A percentile compares a stretch with the other conserved stretches of the same genome.
Conservation (phyloP, 2,329 filamentous ascomycete genomes). For the Aureobasidium sp. region DNA sequence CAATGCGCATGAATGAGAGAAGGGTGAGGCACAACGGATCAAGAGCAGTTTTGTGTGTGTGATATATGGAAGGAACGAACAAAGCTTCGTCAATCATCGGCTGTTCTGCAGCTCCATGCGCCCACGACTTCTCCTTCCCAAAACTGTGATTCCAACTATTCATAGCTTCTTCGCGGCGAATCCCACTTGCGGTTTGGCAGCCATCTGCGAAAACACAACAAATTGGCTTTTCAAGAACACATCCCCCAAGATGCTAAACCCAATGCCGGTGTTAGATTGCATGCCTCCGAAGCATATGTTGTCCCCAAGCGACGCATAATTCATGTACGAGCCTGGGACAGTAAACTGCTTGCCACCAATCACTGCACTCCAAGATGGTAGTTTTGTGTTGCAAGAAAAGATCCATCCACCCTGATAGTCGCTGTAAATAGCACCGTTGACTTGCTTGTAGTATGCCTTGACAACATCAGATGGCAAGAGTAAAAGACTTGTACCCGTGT, state of each 20-base stretch:
- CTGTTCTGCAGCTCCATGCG: not conserved
- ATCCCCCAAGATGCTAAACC: slow-evolving; percentile 60
- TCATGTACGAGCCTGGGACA: slow-evolving; percentile 30
- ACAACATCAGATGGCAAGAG: slow-evolving; percentile 43
- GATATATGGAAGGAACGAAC: not conserved
- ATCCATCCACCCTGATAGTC: slow-evolving; percentile 31
- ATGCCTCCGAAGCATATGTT: slow-evolving; percentile 56
- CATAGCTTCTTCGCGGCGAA: not conserved
- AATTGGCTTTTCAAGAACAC: slow-evolving; percentile 68
- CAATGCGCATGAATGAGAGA: not conserved
- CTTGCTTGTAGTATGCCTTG: slow-evolving; percentile 30
- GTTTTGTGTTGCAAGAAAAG: slow-evolving; percentile 30
- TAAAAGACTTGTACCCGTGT: slow-evolving; percentile 60
- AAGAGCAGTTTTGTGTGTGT: not conserved
- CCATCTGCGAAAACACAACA: slow-evolving; percentile 52
- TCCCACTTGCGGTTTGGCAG: not conserved
- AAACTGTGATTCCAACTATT: not conserved
- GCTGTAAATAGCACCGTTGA: slow-evolving; percentile 29
- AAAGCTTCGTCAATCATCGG: not conserved
- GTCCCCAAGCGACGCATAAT: slow-evolving; percentile 42
- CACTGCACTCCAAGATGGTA: slow-evolving; percentile 38
- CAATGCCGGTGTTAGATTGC: slow-evolving; percentile 46
- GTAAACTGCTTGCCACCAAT: slow-evolving; percentile 37
- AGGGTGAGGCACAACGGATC: too few relatives aligned
- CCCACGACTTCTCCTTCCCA: not conserved